phyloP scores from a whole-genome alignment of 1,284 basidiomycete genomes.

The Neotropicomus parvogracilis region DNA sequence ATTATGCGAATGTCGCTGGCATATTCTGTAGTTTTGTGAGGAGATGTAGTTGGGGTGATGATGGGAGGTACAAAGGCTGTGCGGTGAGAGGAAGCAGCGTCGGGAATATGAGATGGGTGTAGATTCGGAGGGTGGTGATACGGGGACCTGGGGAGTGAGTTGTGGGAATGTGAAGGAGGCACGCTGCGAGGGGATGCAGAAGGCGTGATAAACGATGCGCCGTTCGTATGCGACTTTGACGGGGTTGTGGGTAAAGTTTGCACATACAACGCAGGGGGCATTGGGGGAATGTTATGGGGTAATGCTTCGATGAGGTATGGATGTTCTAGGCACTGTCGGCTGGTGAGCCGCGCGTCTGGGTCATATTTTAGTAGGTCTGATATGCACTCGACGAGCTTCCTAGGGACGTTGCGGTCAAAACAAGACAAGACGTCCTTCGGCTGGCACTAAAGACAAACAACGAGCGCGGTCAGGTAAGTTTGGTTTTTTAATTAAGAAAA shows the following conservation, averaged over 20 bases:
- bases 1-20: conserved; percentile 34
- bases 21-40: conserved; percentile 37
- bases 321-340: conserved; percentile 84
- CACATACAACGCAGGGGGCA: conserved; percentile 48
- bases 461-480: conserved; percentile 5
- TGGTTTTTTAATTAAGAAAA: neutral
- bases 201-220: conserved; percentile 42
- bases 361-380: conserved; percentile 91
- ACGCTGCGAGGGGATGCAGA: conserved; percentile 51
- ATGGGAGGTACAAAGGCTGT: conserved; percentile 49
- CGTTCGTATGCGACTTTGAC: conserved; percentile 38
- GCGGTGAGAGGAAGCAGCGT: conserved; percentile 54
- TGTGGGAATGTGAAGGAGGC: conserved; percentile 60
- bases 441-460: conserved; percentile 48
- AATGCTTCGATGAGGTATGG: conserved; percentile 77
- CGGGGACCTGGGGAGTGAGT: conserved; percentile 37
- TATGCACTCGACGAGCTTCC: conserved; percentile 88
- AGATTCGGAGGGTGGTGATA: conserved; percentile 34
- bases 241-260: conserved; percentile 33
- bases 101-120: conserved; percentile 40
- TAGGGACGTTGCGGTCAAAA: conserved; percentile 78
- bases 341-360: conserved; percentile 81
- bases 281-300: conserved; percentile 66
- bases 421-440: conserved; percentile 76
- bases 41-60: conserved; percentile 33